phyloP scores from a whole-genome alignment of 140 eudicot genomes.

The Flaveria floridana region DNA sequence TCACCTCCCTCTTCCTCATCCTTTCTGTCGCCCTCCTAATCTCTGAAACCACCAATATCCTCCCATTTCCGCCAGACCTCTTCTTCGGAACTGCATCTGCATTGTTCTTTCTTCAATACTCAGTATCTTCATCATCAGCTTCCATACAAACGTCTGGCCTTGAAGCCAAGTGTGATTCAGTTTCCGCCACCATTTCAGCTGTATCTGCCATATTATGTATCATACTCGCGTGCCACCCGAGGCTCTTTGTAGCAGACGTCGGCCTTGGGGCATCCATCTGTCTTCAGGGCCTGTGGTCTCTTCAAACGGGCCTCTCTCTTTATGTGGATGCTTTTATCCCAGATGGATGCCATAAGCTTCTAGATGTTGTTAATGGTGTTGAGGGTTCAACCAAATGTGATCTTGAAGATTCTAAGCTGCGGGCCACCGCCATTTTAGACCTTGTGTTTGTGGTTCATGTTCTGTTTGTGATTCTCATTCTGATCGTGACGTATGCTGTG shows the following conservation, averaged over 20 bases:
- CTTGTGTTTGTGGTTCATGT: conserved; percentile 71
- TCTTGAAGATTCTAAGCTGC: conserved; percentile 70
- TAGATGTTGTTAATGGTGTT: conserved; percentile 77
- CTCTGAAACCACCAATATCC: conserved; percentile 56
- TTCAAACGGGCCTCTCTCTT: conserved; percentile 75
- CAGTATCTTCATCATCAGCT: conserved; percentile 57
- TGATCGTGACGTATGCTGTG: conserved; percentile 50
- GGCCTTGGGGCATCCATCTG: conserved; percentile 59
- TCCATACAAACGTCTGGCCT: conserved; percentile 67
- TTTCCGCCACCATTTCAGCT: conserved; percentile 59
- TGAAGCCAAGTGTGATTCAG: conserved; percentile 66
- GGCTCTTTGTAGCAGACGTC: conserved; percentile 66
- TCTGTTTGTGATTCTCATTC: conserved; percentile 47
- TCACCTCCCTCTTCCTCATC: conserved; percentile 55
- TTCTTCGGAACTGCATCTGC: conserved; percentile 55
- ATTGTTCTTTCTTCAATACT: conserved; percentile 61
- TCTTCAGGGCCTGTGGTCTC: conserved; percentile 76
- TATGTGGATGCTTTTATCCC: conserved; percentile 87
- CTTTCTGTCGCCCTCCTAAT: conserved; percentile 52
- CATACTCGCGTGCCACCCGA: conserved; percentile 60
- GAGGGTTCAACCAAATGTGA: conserved; percentile 91
- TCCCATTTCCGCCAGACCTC: conserved; percentile 69
- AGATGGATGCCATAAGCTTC: conserved; percentile 79
- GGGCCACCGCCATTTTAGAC: conserved; percentile 79
- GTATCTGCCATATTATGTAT: conserved; percentile 51